These are phyloP conservation scores for Elsinoe ampelina DNA, from an alignment of 2,329 filamentous ascomycete species.

Conservation along the genomic window DNA sequence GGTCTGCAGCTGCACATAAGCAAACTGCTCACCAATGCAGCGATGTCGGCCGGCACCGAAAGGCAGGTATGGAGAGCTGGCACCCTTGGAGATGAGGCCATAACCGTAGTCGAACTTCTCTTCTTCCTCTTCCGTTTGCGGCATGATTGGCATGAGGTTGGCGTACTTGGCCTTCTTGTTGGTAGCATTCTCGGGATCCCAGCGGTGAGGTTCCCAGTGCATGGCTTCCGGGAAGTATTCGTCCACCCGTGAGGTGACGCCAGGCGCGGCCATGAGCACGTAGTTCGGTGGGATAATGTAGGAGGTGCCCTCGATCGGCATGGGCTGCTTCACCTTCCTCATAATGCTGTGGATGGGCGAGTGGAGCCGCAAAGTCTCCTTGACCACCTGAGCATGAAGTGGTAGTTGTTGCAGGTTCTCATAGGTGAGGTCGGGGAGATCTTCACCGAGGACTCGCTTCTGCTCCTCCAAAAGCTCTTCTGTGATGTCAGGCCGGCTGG, in stretches of 20 bases:
- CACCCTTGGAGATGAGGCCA: conserved; percentile 83
- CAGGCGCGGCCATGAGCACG: conserved; percentile 74
- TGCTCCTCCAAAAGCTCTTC: conserved; percentile 83
- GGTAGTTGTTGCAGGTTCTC: conserved; percentile 71
- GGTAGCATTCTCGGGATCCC: conserved; percentile 55
- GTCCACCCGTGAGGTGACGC: conserved; percentile 63
- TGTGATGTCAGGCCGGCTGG: conserved; percentile 64
- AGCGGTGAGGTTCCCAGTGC: conserved; percentile 83
- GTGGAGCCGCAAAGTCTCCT: conserved; percentile 84
- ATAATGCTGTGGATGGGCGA: conserved; percentile 93
- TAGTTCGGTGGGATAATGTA: conserved; percentile 75
- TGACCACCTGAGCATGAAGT: conserved; percentile 75
- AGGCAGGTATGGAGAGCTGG: conserved; percentile 80
- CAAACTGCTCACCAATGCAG: conserved; percentile 95
- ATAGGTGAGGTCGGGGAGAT: conserved; percentile 65
- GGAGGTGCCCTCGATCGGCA: conserved; percentile 72
- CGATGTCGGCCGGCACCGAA: conserved; percentile 89
- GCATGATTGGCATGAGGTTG: conserved; percentile 23
- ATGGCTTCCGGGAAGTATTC: conserved; percentile 74
- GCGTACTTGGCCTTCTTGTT: conserved; percentile 35
- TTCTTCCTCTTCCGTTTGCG: conserved; percentile 38
- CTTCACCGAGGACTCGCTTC: conserved; percentile 58
- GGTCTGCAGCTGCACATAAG: conserved; percentile 82
- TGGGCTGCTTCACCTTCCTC: conserved; percentile 80
- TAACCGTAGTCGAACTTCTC: conserved; percentile 89